Percentiles rank a stretch among this genome's conserved stretches.
Evolutionary conservation across 352 stramenopile species (phyloP).

Genomic region (Globisporangium canariense): DNA sequence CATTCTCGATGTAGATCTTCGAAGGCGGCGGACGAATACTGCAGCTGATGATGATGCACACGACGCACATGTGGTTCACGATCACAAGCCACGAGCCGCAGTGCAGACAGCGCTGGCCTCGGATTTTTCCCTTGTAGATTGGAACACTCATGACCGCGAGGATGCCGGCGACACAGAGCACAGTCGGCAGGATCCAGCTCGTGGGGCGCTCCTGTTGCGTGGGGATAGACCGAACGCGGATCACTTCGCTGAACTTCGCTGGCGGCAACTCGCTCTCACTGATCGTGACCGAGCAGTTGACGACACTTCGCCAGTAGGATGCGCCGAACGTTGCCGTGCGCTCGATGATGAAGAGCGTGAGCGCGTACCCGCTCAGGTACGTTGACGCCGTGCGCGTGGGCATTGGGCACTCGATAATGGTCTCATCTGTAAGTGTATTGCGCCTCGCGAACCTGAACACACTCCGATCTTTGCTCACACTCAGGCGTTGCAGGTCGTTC

Average conservation of each 20-base stretch:
- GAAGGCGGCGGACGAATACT: slow-evolving; percentile 38
- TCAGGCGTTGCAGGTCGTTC: slow-evolving; percentile 63
- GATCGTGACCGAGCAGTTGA: slow-evolving; percentile 62
- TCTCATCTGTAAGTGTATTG: slow-evolving; percentile 43
- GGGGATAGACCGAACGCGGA: slow-evolving; percentile 55
- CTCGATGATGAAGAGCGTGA: slow-evolving; percentile 59
- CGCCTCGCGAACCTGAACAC: slow-evolving; percentile 62
- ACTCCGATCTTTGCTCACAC: slow-evolving; percentile 51
- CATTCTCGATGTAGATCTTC: slow-evolving; percentile 56
- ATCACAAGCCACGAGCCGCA: slow-evolving; percentile 74
- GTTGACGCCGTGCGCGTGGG: slow-evolving; percentile 41
- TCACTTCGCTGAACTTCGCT: slow-evolving; percentile 43
- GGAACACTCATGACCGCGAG: slow-evolving; percentile 34
- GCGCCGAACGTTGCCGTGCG: slow-evolving; percentile 38
- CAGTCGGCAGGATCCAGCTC: slow-evolving; percentile 32
- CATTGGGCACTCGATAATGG: slow-evolving; percentile 55
- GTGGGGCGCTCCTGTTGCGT: slow-evolving; percentile 23
- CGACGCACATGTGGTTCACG: slow-evolving; percentile 37
- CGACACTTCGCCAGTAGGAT: slow-evolving; percentile 64
- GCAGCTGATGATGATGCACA: slow-evolving; percentile 62
- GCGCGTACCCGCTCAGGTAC: slow-evolving; percentile 54
- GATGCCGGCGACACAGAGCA: slow-evolving; percentile 17
- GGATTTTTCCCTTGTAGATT: slow-evolving; percentile 48
- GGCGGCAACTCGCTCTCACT: slow-evolving; percentile 40
- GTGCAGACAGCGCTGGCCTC: slow-evolving; percentile 50